Percentiles rank a stretch among this genome's conserved stretches.
These are phyloP conservation scores for Mycena floridula DNA, from an alignment of 768 basidiomycete genomes.

Conservation along the genomic window DNA sequence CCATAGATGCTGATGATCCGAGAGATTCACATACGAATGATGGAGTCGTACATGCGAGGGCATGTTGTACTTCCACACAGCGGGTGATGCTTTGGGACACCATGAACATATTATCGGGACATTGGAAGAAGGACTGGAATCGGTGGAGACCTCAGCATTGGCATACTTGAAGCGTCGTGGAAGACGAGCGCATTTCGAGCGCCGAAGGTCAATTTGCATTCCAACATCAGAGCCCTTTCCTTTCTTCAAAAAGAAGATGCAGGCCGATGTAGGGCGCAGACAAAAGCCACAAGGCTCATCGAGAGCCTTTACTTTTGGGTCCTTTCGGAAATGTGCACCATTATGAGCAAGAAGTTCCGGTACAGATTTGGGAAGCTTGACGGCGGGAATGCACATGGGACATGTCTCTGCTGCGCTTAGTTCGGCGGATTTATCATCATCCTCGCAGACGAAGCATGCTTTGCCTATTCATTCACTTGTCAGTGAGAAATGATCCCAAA, in stretches of 20 bases:
- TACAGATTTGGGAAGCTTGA: not conserved
- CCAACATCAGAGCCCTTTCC: constrained; percentile 12
- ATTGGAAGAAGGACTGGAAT: constrained; percentile 16
- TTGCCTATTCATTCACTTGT: not conserved
- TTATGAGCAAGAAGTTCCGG: constrained; percentile 2
- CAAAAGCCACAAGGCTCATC: constrained; percentile 21
- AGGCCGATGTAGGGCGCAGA: constrained; percentile 12
- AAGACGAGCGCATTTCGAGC: constrained; percentile 12
- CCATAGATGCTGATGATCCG: not conserved
- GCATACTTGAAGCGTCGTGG: constrained; percentile 13
- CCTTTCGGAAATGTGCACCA: not conserved
- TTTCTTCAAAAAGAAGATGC: constrained; percentile 16
- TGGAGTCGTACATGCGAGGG: not conserved
- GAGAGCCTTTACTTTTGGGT: constrained; percentile 5
- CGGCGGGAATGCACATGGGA: not conserved
- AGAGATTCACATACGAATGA: not conserved
- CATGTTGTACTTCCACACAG: constrained; percentile 12
- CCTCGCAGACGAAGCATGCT: not conserved
- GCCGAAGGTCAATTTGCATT: constrained; percentile 10
- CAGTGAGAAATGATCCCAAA: constrained; percentile 1
- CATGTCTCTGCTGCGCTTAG: not conserved
- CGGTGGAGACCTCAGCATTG: constrained; percentile 10
- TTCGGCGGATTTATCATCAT: not conserved
- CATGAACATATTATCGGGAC: constrained; percentile 18
- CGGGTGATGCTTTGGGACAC: constrained; percentile 10